Evolutionary conservation across 306 rosid genomes (phyloP), one percentile per base, ranked within the genome.

Genomic region (Clitoria ternatea): DNA sequence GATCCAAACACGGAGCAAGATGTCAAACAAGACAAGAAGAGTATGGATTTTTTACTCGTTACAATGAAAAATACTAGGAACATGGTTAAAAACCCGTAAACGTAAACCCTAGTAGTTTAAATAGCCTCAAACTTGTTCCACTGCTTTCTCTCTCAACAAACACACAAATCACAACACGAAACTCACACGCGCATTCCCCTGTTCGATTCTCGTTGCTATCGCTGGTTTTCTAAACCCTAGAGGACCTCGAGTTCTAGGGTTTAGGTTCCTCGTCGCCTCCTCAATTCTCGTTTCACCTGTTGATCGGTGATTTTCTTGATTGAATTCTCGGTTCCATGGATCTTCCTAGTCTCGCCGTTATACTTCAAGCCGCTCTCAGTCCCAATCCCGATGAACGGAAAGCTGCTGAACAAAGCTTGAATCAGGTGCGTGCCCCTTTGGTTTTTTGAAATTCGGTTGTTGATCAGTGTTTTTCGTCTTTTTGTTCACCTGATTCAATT

Each of bases 341-440:
- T 91, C 90, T 91, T 81, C 96, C 83, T 0, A 83, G 86, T 72
- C 88, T 95, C 1, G 96, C 87, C 39, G 79, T 86, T 42, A 53
- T 91, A 48, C 96, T 95, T 35, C 97, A 87, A 73, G 97, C 97
- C 64, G 97, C 96, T 82, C 97, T 95, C 12, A 91, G 97, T 50
- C 88, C 89, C 45, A 91, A 81, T 83, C 97, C 90, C 5, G 91
- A 91, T 61, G 97, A 95, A 77, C 89, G 99, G 9, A 91, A 88
- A 69, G 96, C 97, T 3, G 99, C 91, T 49, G 99, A 95, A 81
- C 91, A 87, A 45, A 89, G 83, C 86, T 85, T 95, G 70, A 77
- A 85, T 79, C 99, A 95, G 97, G 99, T 95, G 15, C 43, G 15
- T n/a, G 5, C 8, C 66, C 30, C 76, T 18, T 70, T 15, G 5